A percentile compares a stretch with the other conserved stretches of the same genome.
phyloP scores from a whole-genome alignment of 192 early-diverging fungal genomes.

The Coemansia sp. region DNA sequence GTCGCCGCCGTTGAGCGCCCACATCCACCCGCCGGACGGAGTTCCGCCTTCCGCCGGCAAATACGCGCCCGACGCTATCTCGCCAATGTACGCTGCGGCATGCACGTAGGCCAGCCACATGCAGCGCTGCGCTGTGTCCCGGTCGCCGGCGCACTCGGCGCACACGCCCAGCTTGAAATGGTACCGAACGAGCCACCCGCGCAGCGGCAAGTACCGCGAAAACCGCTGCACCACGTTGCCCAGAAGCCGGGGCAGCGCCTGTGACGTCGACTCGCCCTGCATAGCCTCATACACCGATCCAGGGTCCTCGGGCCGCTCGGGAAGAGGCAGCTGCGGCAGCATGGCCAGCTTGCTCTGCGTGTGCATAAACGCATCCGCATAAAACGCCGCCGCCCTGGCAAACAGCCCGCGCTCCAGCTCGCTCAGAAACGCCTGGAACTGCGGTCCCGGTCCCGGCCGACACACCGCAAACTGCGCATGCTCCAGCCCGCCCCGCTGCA shows the following conservation, averaged over 20 bases:
- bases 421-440: constrained; percentile 31
- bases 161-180: constrained; percentile 38
- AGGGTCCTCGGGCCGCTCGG: constrained; percentile 1
- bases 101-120: constrained; percentile 43
- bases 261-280: neutral
- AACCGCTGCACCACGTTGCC: constrained; percentile 15
- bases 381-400: constrained; percentile 19
- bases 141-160: constrained; percentile 40
- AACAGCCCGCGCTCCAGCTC: constrained; percentile 26
- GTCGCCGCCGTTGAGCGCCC: constrained; percentile 35
- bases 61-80: constrained; percentile 38
- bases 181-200: constrained; percentile 45
- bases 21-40: constrained; percentile 33
- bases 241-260: neutral
- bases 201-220: constrained; percentile 31
- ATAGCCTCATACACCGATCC: constrained; percentile 7
- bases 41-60: constrained; percentile 14
- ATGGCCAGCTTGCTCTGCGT: constrained; percentile 28
- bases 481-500: constrained; percentile 28
- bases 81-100: constrained; percentile 19
- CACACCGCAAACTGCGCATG: constrained; percentile 29
- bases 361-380: constrained; percentile 34
- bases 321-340: constrained; percentile 30
- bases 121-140: constrained; percentile 39
- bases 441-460: constrained; percentile 23